Percentiles rank a stretch among this genome's conserved stretches.
Conservation (phyloP, 2,329 filamentous ascomycete genomes). For the Chrysoporthe puriensis region DNA sequence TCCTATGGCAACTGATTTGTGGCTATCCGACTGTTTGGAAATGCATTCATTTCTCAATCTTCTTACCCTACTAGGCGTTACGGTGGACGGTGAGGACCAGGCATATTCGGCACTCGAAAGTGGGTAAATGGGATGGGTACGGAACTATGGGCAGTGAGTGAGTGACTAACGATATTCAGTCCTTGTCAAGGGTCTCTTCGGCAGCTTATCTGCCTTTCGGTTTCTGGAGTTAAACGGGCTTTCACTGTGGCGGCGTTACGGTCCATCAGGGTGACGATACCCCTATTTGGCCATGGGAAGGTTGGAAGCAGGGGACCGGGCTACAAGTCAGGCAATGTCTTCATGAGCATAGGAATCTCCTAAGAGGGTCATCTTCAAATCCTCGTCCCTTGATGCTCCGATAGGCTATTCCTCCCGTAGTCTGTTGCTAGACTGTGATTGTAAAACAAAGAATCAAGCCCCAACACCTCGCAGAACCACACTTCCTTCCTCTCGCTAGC, state of each 20-base stretch:
- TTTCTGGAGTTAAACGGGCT: conserved; percentile 3
- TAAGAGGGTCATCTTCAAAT: background rate
- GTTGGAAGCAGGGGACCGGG: conserved; percentile 8
- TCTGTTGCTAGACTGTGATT: background rate
- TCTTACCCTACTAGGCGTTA: conserved; percentile 18
- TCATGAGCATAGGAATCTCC: background rate
- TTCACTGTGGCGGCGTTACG: conserved; percentile 26
- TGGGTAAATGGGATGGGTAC: conserved; percentile 22
- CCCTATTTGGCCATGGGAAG: conserved; percentile 28
- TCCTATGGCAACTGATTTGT: background rate
- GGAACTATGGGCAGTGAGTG: conserved; percentile 4
- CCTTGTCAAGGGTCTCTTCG: background rate
- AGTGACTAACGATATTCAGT: background rate
- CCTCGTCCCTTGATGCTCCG: background rate
- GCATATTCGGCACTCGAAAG: conserved; percentile 19
- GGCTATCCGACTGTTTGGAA: conserved; percentile 10
- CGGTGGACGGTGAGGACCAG: conserved; percentile 12
- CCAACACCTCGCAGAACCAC: conserved; percentile 9
- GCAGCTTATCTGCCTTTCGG: background rate
- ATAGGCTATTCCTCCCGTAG: background rate
- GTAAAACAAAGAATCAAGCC: background rate
- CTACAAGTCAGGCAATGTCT: background rate
- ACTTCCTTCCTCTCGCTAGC: background rate
- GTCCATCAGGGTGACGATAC: conserved; percentile 32
- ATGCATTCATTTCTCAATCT: conserved; percentile 12